Percentiles rank a stretch among this genome's conserved stretches.
phyloP scores from a whole-genome alignment of 805 yeast species.

The Starmerella sirachaensis region DNA sequence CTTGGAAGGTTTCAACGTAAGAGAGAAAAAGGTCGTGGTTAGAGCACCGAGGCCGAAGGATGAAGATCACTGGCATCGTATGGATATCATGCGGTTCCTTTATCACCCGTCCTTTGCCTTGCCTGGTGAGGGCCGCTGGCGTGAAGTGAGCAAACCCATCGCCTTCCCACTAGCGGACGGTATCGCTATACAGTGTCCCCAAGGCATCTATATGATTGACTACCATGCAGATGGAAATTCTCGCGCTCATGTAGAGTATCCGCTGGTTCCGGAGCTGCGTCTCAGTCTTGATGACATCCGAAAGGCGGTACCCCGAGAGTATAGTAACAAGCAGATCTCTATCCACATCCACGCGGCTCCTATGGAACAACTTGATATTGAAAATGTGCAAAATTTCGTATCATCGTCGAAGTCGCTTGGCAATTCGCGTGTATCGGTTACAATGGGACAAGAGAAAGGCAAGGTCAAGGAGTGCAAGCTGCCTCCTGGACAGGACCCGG shows the following conservation, averaged over 20 bases:
- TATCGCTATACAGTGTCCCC: constrained; percentile 38
- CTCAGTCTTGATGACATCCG: constrained; percentile 40
- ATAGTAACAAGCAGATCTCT: constrained; percentile 32
- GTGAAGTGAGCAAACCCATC: constrained; percentile 33
- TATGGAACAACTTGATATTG: constrained; percentile 41
- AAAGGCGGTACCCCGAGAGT: constrained; percentile 29
- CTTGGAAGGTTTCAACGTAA: constrained; percentile 40
- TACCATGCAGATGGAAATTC: constrained; percentile 46
- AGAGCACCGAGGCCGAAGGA: constrained; percentile 34
- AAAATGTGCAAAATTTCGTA: constrained; percentile 35
- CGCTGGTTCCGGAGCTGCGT: constrained; percentile 47
- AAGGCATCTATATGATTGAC: constrained; percentile 71
- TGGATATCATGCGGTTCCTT: constrained; percentile 65
- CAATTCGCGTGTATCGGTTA: constrained; percentile 6
- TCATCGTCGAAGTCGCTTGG: constrained; percentile 6
- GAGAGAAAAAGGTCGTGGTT: constrained; percentile 33
- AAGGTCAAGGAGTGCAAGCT: constrained; percentile 10
- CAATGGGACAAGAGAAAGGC: constrained; percentile 21
- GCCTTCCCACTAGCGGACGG: constrained; percentile 38
- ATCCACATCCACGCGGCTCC: constrained; percentile 22
- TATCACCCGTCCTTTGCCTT: constrained; percentile 69
- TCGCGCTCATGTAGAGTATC: constrained; percentile 47
- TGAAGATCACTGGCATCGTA: constrained; percentile 78
- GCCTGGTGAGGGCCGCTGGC: constrained; percentile 43
- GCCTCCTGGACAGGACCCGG: constrained; percentile 15